phyloP scores from a whole-genome alignment of 108 stramenopile species.

The Pseudonitzschia delicatissima region DNA sequence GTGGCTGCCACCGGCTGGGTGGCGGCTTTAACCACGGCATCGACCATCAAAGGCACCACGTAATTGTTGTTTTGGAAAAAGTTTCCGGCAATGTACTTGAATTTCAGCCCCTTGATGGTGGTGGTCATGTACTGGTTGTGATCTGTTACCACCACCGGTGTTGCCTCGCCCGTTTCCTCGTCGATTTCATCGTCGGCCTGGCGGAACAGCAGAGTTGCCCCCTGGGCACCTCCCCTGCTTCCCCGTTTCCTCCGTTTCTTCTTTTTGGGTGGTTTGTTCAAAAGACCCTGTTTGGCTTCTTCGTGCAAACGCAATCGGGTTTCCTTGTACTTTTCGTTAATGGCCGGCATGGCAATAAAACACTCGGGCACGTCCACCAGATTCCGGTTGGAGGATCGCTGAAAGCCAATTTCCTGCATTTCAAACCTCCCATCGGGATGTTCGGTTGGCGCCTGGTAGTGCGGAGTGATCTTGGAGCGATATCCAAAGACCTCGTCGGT shows the following conservation, averaged over 20 bases:
- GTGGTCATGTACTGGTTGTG: constrained; percentile 77
- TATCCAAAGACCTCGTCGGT: constrained; percentile 90
- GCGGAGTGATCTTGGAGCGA: constrained; percentile 95
- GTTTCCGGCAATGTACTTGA: constrained; percentile 90
- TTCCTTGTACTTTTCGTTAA: constrained; percentile 73
- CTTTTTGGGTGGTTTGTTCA: constrained; percentile 25
- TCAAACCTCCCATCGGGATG: constrained; percentile 35
- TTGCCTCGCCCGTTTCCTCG: constrained; percentile 23
- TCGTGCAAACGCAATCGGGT: constrained; percentile 49
- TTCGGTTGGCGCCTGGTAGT: constrained; percentile 85
- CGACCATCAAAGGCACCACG: constrained; percentile 88
- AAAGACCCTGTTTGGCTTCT: constrained; percentile 13
- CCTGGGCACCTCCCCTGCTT: constrained; percentile 50
- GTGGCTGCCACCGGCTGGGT: constrained; percentile 26
- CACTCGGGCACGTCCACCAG: constrained; percentile 91
- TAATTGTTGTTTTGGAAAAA: constrained; percentile 98
- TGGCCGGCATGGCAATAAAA: constrained; percentile 90
- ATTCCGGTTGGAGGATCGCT: constrained; percentile 62
- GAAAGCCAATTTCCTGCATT: constrained; percentile 78
- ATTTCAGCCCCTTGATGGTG: constrained; percentile 59
- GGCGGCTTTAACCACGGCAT: constrained; percentile 68
- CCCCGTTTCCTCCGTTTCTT: constrained; percentile 16
- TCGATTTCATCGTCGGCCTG: constrained; percentile 52
- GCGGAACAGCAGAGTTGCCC: constrained; percentile 89
- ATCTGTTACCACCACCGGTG: constrained; percentile 77